Conservation (phyloP, 2,329 filamentous ascomycete genomes). For the Lecanosticta acicola region DNA sequence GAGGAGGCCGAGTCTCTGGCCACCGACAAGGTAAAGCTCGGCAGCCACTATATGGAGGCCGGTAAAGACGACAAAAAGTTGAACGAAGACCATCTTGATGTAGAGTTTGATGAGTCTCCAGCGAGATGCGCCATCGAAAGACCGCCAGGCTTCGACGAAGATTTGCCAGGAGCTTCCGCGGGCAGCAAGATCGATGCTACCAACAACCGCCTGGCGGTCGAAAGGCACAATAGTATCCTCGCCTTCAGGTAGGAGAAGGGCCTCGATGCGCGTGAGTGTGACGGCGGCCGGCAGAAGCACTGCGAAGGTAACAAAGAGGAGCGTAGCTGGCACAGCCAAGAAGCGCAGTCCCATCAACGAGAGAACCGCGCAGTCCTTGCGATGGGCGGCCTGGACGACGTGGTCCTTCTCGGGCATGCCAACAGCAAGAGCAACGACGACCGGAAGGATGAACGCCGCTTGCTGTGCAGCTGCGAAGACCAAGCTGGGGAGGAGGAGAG, state of each 20-base stretch:
- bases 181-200: conserved; percentile 65
- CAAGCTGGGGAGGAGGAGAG: conserved; percentile 63
- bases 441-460: conserved; percentile 45
- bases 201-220: conserved; percentile 71
- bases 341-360: conserved; percentile 38
- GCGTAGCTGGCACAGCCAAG: conserved; percentile 34
- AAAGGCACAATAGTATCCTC: conserved; percentile 83
- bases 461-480: conserved; percentile 55
- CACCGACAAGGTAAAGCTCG: conserved; percentile 29
- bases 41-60: conserved; percentile 23
- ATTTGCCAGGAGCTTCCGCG: conserved; percentile 54
- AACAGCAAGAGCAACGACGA: conserved; percentile 46
- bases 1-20: conserved; percentile 24
- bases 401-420: conserved; percentile 33
- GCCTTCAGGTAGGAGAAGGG: conserved; percentile 74
- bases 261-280: conserved; percentile 75
- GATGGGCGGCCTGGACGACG: conserved; percentile 19
- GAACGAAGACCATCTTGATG: conserved; percentile 61
- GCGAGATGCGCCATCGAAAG: conserved; percentile 67
- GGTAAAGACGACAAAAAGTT: conserved; percentile 26
- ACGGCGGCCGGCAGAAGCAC: conserved; percentile 74
- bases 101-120: conserved; percentile 69
- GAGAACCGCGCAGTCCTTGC: conserved; percentile 25
- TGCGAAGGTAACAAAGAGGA: conserved; percentile 52
- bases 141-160: conserved; percentile 71